phyloP scores from a whole-genome alignment of 148 eudicot species.

The Rhododendron williamsianum region DNA sequence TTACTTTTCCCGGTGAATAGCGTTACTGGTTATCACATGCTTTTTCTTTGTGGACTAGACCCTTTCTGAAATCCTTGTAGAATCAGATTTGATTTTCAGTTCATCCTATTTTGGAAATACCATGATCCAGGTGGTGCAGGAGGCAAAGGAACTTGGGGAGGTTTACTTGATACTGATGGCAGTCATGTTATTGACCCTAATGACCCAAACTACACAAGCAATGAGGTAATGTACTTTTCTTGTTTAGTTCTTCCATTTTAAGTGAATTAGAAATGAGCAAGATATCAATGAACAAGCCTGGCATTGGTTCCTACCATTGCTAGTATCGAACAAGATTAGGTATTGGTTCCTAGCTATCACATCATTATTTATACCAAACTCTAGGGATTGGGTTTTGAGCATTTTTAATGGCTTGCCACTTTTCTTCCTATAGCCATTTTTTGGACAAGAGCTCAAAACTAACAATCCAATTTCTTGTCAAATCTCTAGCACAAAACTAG shows the following conservation, averaged over 20 bases:
- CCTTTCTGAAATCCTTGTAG: not conserved
- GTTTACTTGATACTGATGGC: slow-evolving; percentile 21
- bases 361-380: not conserved
- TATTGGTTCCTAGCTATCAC: not conserved
- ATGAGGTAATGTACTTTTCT: slow-evolving; percentile 22
- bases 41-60: not conserved
- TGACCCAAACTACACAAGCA: slow-evolving; percentile 30
- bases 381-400: not conserved
- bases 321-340: not conserved
- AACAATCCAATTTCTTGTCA: not conserved
- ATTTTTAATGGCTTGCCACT: not conserved
- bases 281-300: not conserved
- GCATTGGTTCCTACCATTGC: not conserved
- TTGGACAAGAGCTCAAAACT: not conserved
- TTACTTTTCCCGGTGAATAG: too few species aligned
- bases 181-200: slow-evolving; percentile 8
- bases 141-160: slow-evolving; percentile 36
- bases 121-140: slow-evolving; percentile 28
- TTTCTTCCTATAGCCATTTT: not conserved
- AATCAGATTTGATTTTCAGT: not conserved
- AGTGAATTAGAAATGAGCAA: not conserved
- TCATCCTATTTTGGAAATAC: not conserved
- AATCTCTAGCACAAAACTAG: not conserved
- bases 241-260: not conserved
- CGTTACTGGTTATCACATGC: not conserved